Evolutionary conservation across 345 rosid species (phyloP).

Genomic region (Eutrema japonicum): DNA sequence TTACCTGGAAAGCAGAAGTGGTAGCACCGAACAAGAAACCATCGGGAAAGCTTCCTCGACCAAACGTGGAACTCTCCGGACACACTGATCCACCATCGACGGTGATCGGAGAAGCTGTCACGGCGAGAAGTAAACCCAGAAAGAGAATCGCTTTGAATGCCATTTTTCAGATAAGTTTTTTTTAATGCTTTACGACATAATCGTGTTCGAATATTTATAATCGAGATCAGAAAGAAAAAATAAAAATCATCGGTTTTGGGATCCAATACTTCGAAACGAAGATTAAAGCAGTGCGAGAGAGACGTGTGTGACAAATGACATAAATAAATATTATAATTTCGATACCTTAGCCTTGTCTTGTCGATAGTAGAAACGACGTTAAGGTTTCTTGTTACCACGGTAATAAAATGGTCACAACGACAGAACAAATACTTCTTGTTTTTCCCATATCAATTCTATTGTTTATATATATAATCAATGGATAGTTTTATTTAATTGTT

Average conservation of each 20-base stretch:
- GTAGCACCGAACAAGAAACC: constrained; percentile 51
- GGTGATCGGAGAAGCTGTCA: constrained; percentile 25
- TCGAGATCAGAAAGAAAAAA: background rate
- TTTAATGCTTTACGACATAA: background rate
- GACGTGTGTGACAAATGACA: constrained; percentile 32
- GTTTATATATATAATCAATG: no score
- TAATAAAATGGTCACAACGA: background rate
- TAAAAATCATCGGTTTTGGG: background rate
- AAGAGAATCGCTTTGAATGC: constrained; percentile 34
- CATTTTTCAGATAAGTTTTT: background rate
- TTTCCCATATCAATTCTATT: no score
- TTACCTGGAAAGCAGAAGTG: constrained; percentile 47
- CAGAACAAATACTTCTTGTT: no score
- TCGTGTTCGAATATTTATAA: constrained; percentile 39
- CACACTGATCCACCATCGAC: constrained; percentile 31
- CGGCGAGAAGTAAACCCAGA: constrained; percentile 36
- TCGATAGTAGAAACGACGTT: background rate
- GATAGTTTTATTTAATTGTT: no score
- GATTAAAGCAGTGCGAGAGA: constrained; percentile 38
- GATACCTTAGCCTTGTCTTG: constrained; percentile 32
- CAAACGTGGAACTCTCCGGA: constrained; percentile 34
- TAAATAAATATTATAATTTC: background rate
- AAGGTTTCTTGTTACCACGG: constrained; percentile 14
- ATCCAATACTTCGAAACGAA: constrained; percentile 45
- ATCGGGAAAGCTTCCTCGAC: constrained; percentile 44